Evolutionary conservation across 1,139 yeast genomes (phyloP), one percentile per base, ranked within the genome.

Genomic region (Martiniozyma asiatica): DNA sequence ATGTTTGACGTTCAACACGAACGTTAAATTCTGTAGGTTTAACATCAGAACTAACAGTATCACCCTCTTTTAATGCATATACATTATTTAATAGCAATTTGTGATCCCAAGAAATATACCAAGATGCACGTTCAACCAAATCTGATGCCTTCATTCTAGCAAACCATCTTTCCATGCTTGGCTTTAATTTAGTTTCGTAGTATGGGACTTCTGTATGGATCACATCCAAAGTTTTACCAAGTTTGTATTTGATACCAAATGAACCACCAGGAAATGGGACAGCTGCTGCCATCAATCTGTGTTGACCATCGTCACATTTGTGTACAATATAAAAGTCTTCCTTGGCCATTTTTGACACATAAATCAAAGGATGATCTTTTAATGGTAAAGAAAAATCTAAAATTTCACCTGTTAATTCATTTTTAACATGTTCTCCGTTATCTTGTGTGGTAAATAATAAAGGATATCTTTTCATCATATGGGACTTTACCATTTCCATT

Each of bases 241-340:
- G 44, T 41, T 75, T 76, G 27, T 63, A 47, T 41, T 59, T 51
- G 34, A 75, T 69, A 28, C 77, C 76, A 52, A 76, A 77, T 1
- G 76, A 69, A 5, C 85, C 85, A 20, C 85, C 87, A 2, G 85
- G 84, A 51, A 76, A 76, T 6, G 85, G 82, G 20, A 77, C 85
- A 0, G 79, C 81, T 4, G 80, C 84, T 1, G 81, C 87, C 25
- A 66, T 68, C 35, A 77, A 57, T 48, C 77, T 73, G 48, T 76
- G 84, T 27, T 50, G 45, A 1, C 72, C 80, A 45, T 74, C 80
- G 10, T 71, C 66, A 36, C 59, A 59, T 40, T 68, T 63, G 46
- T 59, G 49, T 18, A 74, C 82, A 27, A 77, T 41, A 46, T 74
- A 77, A 43, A 77, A 75, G 50, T 77, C 85, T 45, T 77, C 85